Evolutionary conservation across 129 eudicot species (phyloP), one percentile per base, ranked within the genome.

Genomic region (Flaveria trinervia): DNA sequence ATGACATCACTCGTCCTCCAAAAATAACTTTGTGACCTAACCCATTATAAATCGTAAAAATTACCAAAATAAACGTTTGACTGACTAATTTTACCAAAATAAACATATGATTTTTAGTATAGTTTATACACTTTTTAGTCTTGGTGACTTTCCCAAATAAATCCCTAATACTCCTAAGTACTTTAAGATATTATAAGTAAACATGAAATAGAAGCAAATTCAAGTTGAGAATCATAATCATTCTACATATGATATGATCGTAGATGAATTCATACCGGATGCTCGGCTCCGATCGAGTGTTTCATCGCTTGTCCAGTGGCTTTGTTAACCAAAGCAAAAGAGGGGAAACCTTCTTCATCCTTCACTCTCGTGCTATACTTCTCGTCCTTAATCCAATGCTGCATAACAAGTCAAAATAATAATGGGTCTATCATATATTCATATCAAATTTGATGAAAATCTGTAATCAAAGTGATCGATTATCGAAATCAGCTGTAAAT

Each of bases 361-460:
- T 88, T 93, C 78, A 93, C 98, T 82, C 71, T 86, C 2, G 88
- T 88, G 78, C 98, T 90, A 55, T 43, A 88, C 77, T 76, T 88
- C 81, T 92, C 90, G 68, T 92, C 98, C 44, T 85, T 90, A 52
- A 86, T 66, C 98, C 98, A 93, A 72, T 93, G 98, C 98, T 93
- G 84, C 65, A 72, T 51, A 60, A 55, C 7, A 60, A 9, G 23
- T 41, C 16, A 36, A 16, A 14, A 45, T 51, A 25, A 56, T 30
- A 28, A 30, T 73, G 60, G 10, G n/a, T 66, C 43, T 25, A 65
- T 14, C 13, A 68, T 20, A 20, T 20, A 20, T 20, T 20, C 22
- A 20, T 45, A 44, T 36, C 41, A n/a, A 12, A 16, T 9, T 6
- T 18, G 5, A 30, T 30, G 36, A 56, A 17, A 26, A 26, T 2